These are phyloP conservation scores for Venturiaceae sp. DNA, from an alignment of 2,329 filamentous ascomycete genomes.

Conservation along the genomic window DNA sequence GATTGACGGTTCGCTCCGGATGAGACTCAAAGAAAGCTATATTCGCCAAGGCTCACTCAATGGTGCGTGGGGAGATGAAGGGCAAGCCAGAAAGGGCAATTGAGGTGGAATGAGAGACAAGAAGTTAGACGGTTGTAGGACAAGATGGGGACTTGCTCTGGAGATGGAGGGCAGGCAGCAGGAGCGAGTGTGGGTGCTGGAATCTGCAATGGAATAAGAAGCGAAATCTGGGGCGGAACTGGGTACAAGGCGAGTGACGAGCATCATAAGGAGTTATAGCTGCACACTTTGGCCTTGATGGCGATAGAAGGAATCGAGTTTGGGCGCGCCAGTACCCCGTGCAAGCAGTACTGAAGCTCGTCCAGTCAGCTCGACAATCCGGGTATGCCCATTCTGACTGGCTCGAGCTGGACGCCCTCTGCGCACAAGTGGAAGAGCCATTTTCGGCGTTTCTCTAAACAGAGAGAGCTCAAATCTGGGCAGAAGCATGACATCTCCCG, in stretches of 20 bases:
- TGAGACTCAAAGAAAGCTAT: not conserved
- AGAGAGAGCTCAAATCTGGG: not conserved
- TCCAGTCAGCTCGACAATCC: not conserved
- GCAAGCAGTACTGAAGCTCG: not conserved
- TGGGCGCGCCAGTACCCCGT: not conserved
- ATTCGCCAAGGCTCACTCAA: not conserved
- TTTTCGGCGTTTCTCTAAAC: not conserved
- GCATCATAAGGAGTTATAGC: not conserved
- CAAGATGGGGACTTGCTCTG: not conserved
- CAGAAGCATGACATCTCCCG: not conserved
- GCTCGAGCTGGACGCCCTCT: not conserved
- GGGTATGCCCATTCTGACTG: no score
- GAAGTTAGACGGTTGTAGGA: not conserved
- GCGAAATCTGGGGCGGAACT: not conserved
- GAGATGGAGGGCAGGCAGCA: not conserved
- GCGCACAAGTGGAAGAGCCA: not conserved
- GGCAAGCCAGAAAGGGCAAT: constrained; percentile 1
- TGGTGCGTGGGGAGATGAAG: not conserved
- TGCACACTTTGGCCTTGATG: not conserved
- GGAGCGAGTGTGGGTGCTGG: not conserved
- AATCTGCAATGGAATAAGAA: not conserved
- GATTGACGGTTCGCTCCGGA: not conserved
- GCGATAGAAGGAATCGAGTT: not conserved
- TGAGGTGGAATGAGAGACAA: not conserved
- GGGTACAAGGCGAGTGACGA: not conserved